Base-by-base conservation (phyloP, 2,329 filamentous ascomycete species). In the Colletotrichum shisoi region DNA sequence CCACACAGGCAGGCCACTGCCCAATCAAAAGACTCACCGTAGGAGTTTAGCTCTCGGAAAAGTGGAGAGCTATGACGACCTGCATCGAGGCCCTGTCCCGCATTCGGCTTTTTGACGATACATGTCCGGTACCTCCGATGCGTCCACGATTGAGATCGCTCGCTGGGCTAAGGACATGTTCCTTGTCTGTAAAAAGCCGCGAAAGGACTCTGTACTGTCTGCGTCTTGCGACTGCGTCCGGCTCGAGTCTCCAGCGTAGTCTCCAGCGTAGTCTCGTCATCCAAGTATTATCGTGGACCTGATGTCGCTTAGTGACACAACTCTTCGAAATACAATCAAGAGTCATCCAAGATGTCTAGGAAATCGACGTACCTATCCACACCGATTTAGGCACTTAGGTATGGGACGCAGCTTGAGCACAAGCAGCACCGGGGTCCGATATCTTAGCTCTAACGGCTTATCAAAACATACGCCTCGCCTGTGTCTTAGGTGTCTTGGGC, bases 11-110 rank as follows among this genome's bases (percentile, higher is more conserved):
- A 31, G 49, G 31, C 39, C 11, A 34, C 13, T 52, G 51, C 42
- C 63, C 54, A 67, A 37, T 37, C 61, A 65, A 37, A 67, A 56
- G 44, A 61, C 65, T 45, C 61, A 60, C 48, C 37, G 53, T 37
- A 44, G 53, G 60, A 44, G 53, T 65, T 67, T 67, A 68, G 65
- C 65, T 65, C 49, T 27, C 13, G n/a, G 34, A 62, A 66, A 62
- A 57, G 57, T 53, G 68, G 66, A 31, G 53, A 67, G 57, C 63
- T 70, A 70, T 69, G 67, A 69, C 63, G 69, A 60, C 70, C 69
- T 69, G 49, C 67, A 70, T 68, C 57, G 66, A 34, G 56, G 46
- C 56, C 45, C 57, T 56, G 57, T 61, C 44, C 66, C 51, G 62
- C 66, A 67, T 64, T 64, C 65, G 65, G 65, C 64, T 13, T 56